These are phyloP conservation scores for Botrytis paeoniae DNA, from an alignment of 2,329 filamentous ascomycete species.

Conservation along the genomic window DNA sequence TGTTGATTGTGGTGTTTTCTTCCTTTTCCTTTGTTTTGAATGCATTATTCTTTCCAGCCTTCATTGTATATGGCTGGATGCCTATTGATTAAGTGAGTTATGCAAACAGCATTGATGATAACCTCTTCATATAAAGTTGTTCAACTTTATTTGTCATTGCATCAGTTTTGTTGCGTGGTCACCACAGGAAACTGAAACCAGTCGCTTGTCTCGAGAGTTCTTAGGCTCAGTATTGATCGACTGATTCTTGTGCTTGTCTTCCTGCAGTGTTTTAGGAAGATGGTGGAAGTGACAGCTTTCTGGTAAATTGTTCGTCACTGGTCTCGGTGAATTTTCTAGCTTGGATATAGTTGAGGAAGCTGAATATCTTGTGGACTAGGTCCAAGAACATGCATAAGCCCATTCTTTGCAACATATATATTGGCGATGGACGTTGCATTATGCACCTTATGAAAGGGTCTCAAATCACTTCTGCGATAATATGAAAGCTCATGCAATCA, in stretches of 20 bases:
- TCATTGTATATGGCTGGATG: background rate
- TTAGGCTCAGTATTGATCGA: background rate
- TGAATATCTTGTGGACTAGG: background rate
- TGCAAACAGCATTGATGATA: background rate
- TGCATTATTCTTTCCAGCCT: background rate
- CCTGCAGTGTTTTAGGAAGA: background rate
- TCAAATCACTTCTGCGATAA: background rate
- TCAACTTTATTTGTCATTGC: background rate
- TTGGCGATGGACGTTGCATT: background rate
- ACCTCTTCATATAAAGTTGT: background rate
- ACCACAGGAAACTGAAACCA: too few species aligned
- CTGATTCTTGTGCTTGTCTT: background rate
- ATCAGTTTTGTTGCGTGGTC: too few species aligned
- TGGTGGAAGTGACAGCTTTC: background rate
- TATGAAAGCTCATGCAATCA: background rate
- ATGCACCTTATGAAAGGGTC: background rate
- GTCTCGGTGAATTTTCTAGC: background rate
- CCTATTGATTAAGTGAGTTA: background rate
- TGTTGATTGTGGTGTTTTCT: background rate
- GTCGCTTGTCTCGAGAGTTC: background rate
- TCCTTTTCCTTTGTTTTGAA: background rate
- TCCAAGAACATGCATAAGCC: background rate
- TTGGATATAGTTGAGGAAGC: background rate
- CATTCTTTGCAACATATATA: accelerated
- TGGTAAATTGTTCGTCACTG: background rate